Percentiles rank a stretch among this genome's conserved stretches.
These are phyloP conservation scores for Obelidium mucronatum DNA, from an alignment of 192 early-diverging fungal species.

Conservation along the genomic window DNA sequence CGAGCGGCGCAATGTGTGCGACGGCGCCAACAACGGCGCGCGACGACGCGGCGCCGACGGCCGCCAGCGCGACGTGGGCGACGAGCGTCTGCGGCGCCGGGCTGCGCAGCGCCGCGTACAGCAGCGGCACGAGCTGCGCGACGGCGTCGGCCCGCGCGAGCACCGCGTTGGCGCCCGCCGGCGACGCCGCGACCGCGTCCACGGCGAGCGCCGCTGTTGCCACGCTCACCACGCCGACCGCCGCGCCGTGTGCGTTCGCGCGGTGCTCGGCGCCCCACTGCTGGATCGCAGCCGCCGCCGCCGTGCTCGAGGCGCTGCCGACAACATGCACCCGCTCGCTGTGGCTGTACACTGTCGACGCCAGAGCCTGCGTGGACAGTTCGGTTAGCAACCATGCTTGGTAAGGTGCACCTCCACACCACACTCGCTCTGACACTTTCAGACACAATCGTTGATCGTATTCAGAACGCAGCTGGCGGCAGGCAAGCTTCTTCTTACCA, in stretches of 20 bases:
- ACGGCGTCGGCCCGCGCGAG: neutral
- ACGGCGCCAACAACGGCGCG: conserved; percentile 35
- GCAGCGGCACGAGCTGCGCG: neutral
- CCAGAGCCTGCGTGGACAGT: neutral
- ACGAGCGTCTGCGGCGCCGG: conserved; percentile 31
- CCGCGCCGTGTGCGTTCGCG: conserved; percentile 18
- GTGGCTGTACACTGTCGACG: neutral
- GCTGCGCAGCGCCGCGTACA: neutral
- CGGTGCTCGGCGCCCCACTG: conserved; percentile 19
- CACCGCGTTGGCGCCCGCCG: neutral
- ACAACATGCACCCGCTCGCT: neutral
- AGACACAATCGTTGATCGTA: too few species aligned
- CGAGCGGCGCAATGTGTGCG: conserved; percentile 73
- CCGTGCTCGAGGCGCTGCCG: neutral
- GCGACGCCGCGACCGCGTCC: conserved; percentile 3
- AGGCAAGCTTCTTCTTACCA: too few species aligned
- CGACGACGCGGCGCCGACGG: conserved; percentile 61
- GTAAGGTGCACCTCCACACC: too few species aligned
- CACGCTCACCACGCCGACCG: conserved; percentile 5
- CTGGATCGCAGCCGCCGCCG: conserved; percentile 9
- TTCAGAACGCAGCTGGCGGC: too few species aligned
- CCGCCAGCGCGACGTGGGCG: conserved; percentile 52
- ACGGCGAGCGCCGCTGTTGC: conserved; percentile 25
- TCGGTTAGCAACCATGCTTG: too few species aligned
- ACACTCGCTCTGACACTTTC: too few species aligned